A percentile compares a stretch with the other conserved stretches of the same genome.
Evolutionary conservation across 164 flowering plant genomes (phyloP).

Genomic region (Kingdonia uniflora): DNA sequence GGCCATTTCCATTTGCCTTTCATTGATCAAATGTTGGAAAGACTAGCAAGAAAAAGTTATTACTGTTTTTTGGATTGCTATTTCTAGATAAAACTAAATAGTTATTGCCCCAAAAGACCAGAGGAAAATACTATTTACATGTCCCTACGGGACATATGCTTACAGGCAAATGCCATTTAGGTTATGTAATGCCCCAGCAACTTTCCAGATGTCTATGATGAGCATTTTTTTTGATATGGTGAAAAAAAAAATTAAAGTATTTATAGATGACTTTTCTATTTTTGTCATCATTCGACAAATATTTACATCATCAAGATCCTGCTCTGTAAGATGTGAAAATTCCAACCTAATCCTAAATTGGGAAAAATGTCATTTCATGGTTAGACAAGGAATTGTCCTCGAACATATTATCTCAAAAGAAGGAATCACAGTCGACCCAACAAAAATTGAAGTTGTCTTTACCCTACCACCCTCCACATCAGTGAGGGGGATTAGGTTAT

Average conservation of each 20-base stretch:
- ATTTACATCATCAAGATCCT: neutral
- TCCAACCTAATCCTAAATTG: neutral
- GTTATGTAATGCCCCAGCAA: neutral
- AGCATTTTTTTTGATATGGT: constrained; percentile 1
- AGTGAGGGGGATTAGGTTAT: neutral
- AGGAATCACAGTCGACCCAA: neutral
- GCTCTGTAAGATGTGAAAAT: neutral
- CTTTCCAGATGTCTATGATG: neutral
- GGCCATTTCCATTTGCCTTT: no score
- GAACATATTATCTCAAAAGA: neutral
- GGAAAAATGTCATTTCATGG: neutral
- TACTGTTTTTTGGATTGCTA: neutral
- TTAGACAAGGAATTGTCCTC: neutral
- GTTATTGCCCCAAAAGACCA: neutral
- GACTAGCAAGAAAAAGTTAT: neutral
- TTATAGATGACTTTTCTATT: neutral
- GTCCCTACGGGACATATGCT: neutral
- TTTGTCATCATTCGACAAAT: neutral
- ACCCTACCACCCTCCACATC: neutral
- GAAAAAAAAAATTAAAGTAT: neutral
- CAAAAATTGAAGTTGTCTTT: neutral
- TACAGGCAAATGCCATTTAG: no score
- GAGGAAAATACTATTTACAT: neutral
- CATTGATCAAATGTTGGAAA: no score
- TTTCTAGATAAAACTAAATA: no score